Conservation (phyloP, 2,329 filamentous ascomycete genomes). For the Trichoderma sp. region DNA sequence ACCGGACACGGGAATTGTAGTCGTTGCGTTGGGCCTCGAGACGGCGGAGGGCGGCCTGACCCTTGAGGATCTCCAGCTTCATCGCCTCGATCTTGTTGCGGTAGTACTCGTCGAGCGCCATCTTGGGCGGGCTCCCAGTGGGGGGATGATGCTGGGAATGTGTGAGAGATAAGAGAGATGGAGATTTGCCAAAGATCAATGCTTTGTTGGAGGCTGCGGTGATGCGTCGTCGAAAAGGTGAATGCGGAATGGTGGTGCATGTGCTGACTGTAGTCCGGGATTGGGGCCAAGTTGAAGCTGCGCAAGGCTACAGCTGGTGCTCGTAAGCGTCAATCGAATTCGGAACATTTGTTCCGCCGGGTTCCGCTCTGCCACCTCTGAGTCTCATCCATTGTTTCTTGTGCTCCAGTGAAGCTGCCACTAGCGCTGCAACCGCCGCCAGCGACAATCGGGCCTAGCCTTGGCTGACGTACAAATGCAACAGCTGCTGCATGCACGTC, state of each 20-base stretch:
- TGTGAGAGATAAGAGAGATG: not conserved
- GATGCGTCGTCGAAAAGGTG: not conserved
- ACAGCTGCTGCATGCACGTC: not conserved
- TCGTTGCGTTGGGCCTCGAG: constrained; percentile 98
- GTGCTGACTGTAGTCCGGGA: constrained; percentile 13
- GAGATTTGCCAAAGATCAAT: not conserved
- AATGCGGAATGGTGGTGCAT: constrained; percentile 13
- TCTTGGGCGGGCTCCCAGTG: constrained; percentile 48
- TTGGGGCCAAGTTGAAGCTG: constrained; percentile 34
- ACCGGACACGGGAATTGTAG: constrained; percentile 95
- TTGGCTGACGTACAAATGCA: constrained; percentile 2
- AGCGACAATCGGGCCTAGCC: not conserved
- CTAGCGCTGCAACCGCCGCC: not conserved
- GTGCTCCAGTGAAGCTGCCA: not conserved
- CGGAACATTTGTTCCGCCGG: constrained; percentile 15
- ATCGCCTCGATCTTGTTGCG: constrained; percentile 99
- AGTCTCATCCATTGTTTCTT: not conserved
- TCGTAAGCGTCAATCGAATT: constrained; percentile 30
- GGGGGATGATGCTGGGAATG: not conserved
- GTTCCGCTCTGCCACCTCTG: not conserved
- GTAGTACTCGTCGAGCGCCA: constrained; percentile 99
- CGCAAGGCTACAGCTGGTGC: constrained; percentile 37
- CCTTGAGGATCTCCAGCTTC: constrained; percentile 99
- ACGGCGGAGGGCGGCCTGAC: constrained; percentile 89
- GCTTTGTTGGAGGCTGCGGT: not conserved